Percentiles rank a stretch among this genome's conserved stretches.
Evolutionary conservation across 2,329 filamentous ascomycete species (phyloP).

Genomic region (Hypoxylon sp.): DNA sequence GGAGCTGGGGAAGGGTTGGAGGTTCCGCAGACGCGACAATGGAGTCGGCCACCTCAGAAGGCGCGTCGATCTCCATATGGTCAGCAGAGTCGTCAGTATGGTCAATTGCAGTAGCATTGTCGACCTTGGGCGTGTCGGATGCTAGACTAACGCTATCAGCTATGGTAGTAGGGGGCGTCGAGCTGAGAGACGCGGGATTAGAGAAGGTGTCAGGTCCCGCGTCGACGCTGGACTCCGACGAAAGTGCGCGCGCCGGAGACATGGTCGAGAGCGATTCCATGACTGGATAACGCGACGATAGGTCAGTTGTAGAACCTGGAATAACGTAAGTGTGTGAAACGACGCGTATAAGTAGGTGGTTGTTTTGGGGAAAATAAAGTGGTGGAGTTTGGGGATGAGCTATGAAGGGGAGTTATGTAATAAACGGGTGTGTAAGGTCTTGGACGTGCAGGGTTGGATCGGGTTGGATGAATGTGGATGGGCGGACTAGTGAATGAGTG

Average conservation of each 20-base stretch:
- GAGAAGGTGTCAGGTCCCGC: conserved; percentile 59
- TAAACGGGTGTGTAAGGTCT: conserved; percentile 10
- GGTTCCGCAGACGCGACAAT: conserved; percentile 46
- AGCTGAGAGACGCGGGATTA: conserved; percentile 68
- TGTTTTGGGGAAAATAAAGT: conserved; percentile 44
- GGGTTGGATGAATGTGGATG: conserved; percentile 8
- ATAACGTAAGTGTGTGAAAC: conserved; percentile 30
- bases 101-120: conserved; percentile 68
- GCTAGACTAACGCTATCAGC: conserved; percentile 72
- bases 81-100: conserved; percentile 54
- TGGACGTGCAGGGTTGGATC: conserved; percentile 5
- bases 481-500: conserved; percentile 8
- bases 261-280: conserved; percentile 46
- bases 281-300: conserved; percentile 41
- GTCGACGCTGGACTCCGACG: conserved; percentile 51
- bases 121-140: conserved; percentile 70
- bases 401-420: conserved; percentile 18
- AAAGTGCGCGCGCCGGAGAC: conserved; percentile 50
- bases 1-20: conserved; percentile 16
- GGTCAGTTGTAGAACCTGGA: conserved; percentile 27
- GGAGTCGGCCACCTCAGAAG: conserved; percentile 45
- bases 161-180: conserved; percentile 76
- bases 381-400: conserved; percentile 8
- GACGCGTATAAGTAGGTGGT: conserved; percentile 48
- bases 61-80: conserved; percentile 44